Evolutionary conservation across 331 rosid genomes (phyloP).

Genomic region (Arachis monticola): DNA sequence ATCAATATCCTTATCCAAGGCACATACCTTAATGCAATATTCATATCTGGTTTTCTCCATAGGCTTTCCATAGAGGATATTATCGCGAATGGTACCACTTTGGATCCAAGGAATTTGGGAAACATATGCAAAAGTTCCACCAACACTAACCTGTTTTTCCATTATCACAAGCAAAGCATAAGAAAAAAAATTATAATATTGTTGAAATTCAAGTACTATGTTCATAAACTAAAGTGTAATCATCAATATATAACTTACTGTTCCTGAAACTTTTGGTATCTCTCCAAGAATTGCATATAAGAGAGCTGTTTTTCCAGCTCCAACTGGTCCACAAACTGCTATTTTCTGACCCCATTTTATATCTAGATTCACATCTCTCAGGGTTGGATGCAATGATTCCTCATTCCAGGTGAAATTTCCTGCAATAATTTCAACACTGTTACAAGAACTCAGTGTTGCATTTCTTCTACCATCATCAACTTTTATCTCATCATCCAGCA

Average conservation of each 20-base stretch:
- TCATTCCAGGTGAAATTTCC: conserved; percentile 64
- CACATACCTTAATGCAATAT: conserved; percentile 57
- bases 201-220: background rate
- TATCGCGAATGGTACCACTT: conserved; percentile 69
- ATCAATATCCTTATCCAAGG: conserved; percentile 63
- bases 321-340: conserved; percentile 66
- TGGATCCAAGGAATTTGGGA: conserved; percentile 79
- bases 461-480: conserved; percentile 35
- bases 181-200: background rate
- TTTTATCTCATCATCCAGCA: conserved; percentile 63
- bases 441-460: conserved; percentile 12
- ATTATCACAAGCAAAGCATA: background rate
- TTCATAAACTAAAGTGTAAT: background rate
- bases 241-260: conserved; percentile 23
- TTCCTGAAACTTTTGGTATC: conserved; percentile 41
- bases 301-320: conserved; percentile 40
- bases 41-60: conserved; percentile 56
- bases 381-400: conserved; percentile 45
- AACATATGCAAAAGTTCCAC: conserved; percentile 66
- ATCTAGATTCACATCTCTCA: conserved; percentile 51
- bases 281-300: conserved; percentile 42
- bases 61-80: conserved; percentile 65
- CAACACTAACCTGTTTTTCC: conserved; percentile 54
- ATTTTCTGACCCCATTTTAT: conserved; percentile 57
- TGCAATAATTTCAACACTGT: conserved; percentile 38